Conservation (phyloP, 176 grass and related monocot species). For the Rhynchospora pubera region DNA sequence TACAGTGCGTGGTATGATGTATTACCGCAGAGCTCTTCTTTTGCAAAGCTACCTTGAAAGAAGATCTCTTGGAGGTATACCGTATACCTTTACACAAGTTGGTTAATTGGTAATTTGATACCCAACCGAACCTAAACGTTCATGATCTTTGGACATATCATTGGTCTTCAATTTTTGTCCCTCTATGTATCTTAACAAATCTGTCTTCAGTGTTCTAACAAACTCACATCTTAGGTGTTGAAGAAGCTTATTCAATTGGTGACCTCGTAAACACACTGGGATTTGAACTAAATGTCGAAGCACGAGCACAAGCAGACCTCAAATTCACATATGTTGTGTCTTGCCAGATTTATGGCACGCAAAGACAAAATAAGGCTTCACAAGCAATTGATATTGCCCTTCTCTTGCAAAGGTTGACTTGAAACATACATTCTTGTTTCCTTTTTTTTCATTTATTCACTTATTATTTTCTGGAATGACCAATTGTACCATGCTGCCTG, state of each 20-base stretch:
- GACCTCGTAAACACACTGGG: constrained; percentile 74
- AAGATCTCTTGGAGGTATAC: constrained; percentile 68
- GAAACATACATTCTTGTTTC: neutral
- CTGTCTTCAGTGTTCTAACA: neutral
- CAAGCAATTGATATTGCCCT: constrained; percentile 90
- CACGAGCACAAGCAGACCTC: constrained; percentile 83
- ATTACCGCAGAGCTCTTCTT: constrained; percentile 89
- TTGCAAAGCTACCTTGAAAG: constrained; percentile 96
- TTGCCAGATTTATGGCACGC: constrained; percentile 96
- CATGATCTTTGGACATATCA: neutral
- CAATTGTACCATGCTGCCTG: neutral
- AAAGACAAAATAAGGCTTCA: constrained; percentile 79
- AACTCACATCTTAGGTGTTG: constrained; percentile 46
- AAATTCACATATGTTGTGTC: constrained; percentile 98
- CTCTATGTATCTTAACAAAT: constrained; percentile 9
- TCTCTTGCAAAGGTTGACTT: constrained; percentile 71
- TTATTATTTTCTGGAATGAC: neutral
- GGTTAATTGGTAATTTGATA: constrained; percentile 7
- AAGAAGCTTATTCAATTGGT: constrained; percentile 60
- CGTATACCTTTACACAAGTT: neutral
- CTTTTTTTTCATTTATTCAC: neutral
- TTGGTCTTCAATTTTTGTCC: neutral
- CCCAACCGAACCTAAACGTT: neutral
- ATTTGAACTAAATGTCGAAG: constrained; percentile 70
- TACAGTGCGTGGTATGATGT: constrained; percentile 98